Evolutionary conservation across 352 stramenopile genomes (phyloP), one percentile per base, ranked within the genome.

Genomic region (Aphanomyces stellatus): DNA sequence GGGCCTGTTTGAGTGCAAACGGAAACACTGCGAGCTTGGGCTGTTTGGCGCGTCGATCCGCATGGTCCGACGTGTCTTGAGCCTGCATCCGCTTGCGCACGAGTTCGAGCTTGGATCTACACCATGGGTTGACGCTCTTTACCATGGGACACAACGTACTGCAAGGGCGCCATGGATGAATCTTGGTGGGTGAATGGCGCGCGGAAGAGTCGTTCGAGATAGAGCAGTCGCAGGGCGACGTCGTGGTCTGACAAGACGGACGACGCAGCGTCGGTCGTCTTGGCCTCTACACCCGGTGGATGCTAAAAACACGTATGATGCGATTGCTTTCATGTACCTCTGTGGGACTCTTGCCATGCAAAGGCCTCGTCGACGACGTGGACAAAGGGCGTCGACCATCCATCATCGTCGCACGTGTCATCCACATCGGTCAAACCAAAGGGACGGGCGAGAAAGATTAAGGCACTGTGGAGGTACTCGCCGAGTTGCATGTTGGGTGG

Each of bases 131-230:
- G 19, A 43, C 15, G 10, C 49, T 34, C 15, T 34, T 46, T 22
- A 24, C n/a, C n/a, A n/a, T n/a, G n/a, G n/a, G n/a, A n/a, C n/a
- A n/a, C n/a, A n/a, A n/a, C 40, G 8, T 51, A 42, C 22, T 59
- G 31, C 30, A 67, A 10, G 5, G 13, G 41, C 3, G 13, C 7
- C 40, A 59, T 57, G 6, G 60, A 59, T n/a, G 60, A 30, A 24
- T 57, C 60, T 34, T 24, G n/a, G 4, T 57, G 3, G 43, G 2
- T 2, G 15, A 67, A 67, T 27, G 60, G 60, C 28, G 46, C 22
- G 2, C 46, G 43, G n/a, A 67, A 67, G 17, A 67, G 43, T 10
- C 49, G 60, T n/a, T 67, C 46, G 15, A 67, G 42, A 10, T 43
- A 51, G 28, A 60, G 27, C 15, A 67, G 24, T 2, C 60, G 60